These are phyloP conservation scores for Chaetothyriales sp. DNA, from an alignment of 2,329 filamentous ascomycete genomes.

Conservation along the genomic window DNA sequence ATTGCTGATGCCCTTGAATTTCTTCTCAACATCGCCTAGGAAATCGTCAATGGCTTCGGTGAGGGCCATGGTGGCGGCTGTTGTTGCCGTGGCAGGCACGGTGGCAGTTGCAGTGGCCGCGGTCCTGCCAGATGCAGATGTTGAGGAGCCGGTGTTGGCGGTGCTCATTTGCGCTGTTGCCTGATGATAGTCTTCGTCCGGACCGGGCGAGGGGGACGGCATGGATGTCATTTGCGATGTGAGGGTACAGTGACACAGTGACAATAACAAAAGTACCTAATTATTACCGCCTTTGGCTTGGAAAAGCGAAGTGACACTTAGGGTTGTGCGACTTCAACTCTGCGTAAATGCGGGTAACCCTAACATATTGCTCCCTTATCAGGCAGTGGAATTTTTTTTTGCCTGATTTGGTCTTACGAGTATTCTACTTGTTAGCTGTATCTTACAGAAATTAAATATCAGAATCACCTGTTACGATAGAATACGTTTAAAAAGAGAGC, in stretches of 20 bases:
- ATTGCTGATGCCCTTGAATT: constrained; percentile 19
- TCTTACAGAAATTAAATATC: no score
- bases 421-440: no score
- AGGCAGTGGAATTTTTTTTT: no score
- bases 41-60: constrained; percentile 20
- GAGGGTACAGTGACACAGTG: background rate
- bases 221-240: background rate
- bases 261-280: no score
- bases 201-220: background rate
- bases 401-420: no score
- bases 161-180: background rate
- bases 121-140: background rate
- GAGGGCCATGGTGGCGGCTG: constrained; percentile 15
- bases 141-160: background rate
- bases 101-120: background rate
- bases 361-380: no score
- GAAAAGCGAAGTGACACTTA: no score
- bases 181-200: background rate
- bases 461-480: no score
- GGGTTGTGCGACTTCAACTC: no score
- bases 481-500: no score
- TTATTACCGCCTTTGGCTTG: no score
- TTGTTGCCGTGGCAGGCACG: constrained; percentile 3
- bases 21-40: constrained; percentile 20
- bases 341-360: no score